A percentile compares a stretch with the other conserved stretches of the same genome.
Evolutionary conservation across 345 rosid species (phyloP).

Genomic region (Melaleuca alternifolia): DNA sequence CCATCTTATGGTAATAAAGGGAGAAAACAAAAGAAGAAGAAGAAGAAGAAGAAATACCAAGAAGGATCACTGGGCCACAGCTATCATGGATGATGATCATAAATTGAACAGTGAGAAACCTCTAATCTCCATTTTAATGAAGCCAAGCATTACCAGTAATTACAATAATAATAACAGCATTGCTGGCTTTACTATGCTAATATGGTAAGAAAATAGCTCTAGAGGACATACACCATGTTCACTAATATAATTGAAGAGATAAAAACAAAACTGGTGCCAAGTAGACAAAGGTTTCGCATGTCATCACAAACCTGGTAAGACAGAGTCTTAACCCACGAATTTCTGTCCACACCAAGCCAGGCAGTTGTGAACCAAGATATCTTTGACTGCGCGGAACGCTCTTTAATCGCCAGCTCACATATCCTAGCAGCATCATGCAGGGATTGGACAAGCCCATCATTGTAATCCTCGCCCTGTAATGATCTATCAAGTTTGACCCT

Average conservation of each 20-base stretch:
- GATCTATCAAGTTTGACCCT: constrained; percentile 59
- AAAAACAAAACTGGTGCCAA: background rate
- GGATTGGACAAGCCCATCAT: constrained; percentile 72
- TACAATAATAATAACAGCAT: background rate
- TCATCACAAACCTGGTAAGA: constrained; percentile 71
- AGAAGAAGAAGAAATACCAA: background rate
- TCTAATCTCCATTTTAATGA: background rate
- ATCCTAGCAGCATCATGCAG: constrained; percentile 81
- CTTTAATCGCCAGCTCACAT: constrained; percentile 69
- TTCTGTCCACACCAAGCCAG: constrained; percentile 81
- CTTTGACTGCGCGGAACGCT: constrained; percentile 38
- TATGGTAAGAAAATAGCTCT: background rate
- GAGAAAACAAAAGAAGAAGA: background rate
- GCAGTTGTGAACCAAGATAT: constrained; percentile 78
- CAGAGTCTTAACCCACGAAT: constrained; percentile 78
- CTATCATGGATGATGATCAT: background rate
- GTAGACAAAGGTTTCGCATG: background rate
- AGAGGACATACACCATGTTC: background rate
- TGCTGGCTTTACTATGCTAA: background rate
- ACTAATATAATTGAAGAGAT: background rate
- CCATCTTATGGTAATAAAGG: background rate
- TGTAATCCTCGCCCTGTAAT: constrained; percentile 51
- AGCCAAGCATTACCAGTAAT: background rate
- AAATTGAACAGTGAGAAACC: background rate
- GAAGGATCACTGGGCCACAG: background rate